These are phyloP conservation scores for Ganoderma multipileum DNA, from an alignment of 1,284 basidiomycete species.

Conservation along the genomic window DNA sequence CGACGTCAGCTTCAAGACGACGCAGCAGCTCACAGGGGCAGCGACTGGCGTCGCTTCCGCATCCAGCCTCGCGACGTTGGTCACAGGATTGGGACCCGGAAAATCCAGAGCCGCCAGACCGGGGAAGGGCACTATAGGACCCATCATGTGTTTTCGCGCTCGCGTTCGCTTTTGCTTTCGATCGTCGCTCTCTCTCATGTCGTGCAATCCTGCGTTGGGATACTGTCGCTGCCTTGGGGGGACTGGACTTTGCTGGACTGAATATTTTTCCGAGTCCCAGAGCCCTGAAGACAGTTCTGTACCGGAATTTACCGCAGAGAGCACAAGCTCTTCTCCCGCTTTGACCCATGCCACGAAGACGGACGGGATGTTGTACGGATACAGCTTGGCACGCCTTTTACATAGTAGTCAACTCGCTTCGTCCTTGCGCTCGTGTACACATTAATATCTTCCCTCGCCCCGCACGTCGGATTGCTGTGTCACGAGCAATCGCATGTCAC, in stretches of 20 bases:
- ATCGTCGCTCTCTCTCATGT: neutral
- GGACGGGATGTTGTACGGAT: constrained; percentile 11
- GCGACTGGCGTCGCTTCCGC: constrained; percentile 3
- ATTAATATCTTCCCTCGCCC: neutral
- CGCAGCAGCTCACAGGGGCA: constrained; percentile 2
- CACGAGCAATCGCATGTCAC: neutral
- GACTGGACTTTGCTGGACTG: neutral
- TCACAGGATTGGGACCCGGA: constrained; percentile 17
- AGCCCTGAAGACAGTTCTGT: neutral
- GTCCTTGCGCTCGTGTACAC: neutral
- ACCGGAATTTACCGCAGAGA: neutral
- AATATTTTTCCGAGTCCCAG: neutral
- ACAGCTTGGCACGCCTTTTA: neutral
- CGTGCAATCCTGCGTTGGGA: neutral
- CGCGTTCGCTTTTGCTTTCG: neutral
- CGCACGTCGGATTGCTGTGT: constrained; percentile 9
- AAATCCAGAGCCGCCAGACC: constrained; percentile 23
- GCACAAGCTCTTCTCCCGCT: neutral
- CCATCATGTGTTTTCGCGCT: neutral
- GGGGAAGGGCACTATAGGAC: neutral
- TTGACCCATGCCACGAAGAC: neutral
- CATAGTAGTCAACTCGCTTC: neutral
- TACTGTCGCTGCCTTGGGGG: neutral
- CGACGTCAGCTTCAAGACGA: neutral
- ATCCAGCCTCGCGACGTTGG: constrained; percentile 1